These are phyloP conservation scores for Mycosphaerella arachidis DNA, from an alignment of 2,329 filamentous ascomycete genomes.

Conservation along the genomic window DNA sequence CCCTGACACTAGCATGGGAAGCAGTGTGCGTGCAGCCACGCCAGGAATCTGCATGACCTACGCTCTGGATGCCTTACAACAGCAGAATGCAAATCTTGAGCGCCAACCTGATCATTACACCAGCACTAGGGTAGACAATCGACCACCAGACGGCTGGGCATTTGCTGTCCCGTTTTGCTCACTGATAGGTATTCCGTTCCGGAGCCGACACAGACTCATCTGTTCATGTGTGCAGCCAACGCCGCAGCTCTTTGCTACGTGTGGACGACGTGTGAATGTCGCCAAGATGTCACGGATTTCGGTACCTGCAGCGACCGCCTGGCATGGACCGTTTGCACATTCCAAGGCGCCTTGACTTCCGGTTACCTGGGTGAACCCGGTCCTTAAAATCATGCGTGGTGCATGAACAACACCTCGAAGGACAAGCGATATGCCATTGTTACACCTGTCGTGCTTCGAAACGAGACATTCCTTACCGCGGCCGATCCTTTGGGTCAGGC, in stretches of 20 bases:
- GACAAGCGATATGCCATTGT: conserved; percentile 20
- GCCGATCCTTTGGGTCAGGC: conserved; percentile 17
- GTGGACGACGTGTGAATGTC: not conserved
- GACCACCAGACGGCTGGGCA: no score
- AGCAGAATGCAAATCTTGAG: not conserved
- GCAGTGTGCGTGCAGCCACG: not conserved
- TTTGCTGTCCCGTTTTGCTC: no score
- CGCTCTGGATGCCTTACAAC: not conserved
- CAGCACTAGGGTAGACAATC: no score
- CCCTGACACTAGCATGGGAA: not conserved
- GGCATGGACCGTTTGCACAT: conserved; percentile 14
- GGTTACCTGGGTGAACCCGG: conserved; percentile 23
- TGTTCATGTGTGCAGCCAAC: no score
- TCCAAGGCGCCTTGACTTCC: conserved; percentile 11
- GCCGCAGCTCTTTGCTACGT: not conserved
- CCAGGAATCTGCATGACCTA: not conserved
- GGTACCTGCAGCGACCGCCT: not conserved
- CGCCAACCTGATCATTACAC: not conserved
- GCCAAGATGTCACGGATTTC: not conserved
- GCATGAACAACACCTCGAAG: conserved; percentile 14
- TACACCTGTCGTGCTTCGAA: conserved; percentile 27
- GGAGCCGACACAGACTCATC: not conserved
- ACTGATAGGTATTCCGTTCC: no score
- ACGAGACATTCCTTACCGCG: conserved; percentile 23
- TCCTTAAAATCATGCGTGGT: conserved; percentile 1